Evolutionary conservation across 805 yeast genomes (phyloP).

Genomic region (Lipomyces spencermartinsiae): DNA sequence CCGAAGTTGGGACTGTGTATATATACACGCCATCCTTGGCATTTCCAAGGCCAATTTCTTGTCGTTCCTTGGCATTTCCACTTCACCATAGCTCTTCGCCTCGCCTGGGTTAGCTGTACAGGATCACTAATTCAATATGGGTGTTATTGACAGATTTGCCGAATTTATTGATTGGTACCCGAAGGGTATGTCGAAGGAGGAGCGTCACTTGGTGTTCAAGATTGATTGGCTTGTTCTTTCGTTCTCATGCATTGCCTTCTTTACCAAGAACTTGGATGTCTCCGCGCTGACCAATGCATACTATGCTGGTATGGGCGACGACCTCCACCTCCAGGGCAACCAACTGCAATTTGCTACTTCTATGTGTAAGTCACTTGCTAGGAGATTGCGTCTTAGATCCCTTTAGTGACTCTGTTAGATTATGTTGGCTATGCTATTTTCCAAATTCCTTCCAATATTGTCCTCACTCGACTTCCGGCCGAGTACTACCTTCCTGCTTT

Average conservation of each 20-base stretch:
- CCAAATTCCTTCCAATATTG: conserved; percentile 50
- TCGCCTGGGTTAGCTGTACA: not conserved
- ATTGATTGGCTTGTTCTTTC: conserved; percentile 62
- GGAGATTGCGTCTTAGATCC: conserved; percentile 41
- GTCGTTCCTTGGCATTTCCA: not conserved
- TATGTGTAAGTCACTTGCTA: conserved; percentile 29
- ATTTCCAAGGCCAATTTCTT: not conserved
- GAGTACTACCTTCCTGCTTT: conserved; percentile 53
- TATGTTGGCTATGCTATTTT: conserved; percentile 46
- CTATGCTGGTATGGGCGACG: conserved; percentile 66
- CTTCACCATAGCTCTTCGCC: not conserved
- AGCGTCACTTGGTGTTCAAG: conserved; percentile 57
- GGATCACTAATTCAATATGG: not conserved
- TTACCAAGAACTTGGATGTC: conserved; percentile 70
- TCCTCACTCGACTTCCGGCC: conserved; percentile 46
- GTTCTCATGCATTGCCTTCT: conserved; percentile 65
- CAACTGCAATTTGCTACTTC: conserved; percentile 60
- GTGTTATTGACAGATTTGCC: conserved; percentile 5
- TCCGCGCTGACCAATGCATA: conserved; percentile 69
- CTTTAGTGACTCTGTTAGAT: conserved; percentile 51
- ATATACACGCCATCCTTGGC: not conserved
- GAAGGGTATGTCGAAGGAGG: conserved; percentile 49
- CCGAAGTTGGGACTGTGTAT: not conserved
- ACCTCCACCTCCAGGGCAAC: conserved; percentile 63
- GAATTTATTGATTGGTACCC: conserved; percentile 31